Conservation (phyloP, 2,329 filamentous ascomycete species). For the Chaetomium sp. region DNA sequence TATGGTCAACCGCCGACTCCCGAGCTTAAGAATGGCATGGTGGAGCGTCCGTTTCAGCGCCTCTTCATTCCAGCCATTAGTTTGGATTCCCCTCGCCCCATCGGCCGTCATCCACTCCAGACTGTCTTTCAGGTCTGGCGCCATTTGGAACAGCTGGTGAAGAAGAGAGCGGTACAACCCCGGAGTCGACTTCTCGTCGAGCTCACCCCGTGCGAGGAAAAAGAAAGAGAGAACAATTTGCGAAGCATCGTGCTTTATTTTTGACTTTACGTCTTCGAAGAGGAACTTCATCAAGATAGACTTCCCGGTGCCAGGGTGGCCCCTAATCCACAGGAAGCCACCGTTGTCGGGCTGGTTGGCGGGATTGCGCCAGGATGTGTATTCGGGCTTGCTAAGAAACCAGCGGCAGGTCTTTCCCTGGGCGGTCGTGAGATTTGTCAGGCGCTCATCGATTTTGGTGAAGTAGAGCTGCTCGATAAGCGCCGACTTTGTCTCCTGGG, state of each 20-base stretch:
- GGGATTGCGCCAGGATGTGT: constrained; percentile 33
- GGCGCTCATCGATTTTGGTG: constrained; percentile 16
- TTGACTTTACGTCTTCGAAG: background rate
- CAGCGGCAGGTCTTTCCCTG: constrained; percentile 34
- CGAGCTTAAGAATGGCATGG: background rate
- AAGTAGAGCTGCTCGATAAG: constrained; percentile 13
- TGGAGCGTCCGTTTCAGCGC: background rate
- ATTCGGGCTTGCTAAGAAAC: constrained; percentile 32
- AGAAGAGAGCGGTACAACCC: constrained; percentile 20
- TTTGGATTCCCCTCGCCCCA: background rate
- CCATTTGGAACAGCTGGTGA: constrained; percentile 1
- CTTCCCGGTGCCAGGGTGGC: constrained; percentile 19
- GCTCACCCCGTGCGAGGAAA: constrained; percentile 15
- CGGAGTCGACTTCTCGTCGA: constrained; percentile 7
- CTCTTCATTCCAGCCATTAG: background rate
- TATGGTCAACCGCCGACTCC: background rate
- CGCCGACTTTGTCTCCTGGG: background rate
- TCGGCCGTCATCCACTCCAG: background rate
- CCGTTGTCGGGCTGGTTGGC: constrained; percentile 7
- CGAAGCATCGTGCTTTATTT: background rate
- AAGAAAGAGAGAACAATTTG: constrained; percentile 9
- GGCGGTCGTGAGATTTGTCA: constrained; percentile 12
- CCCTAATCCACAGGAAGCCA: constrained; percentile 19
- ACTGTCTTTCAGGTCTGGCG: background rate
- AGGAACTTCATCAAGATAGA: constrained; percentile 20